phyloP scores from a whole-genome alignment of 345 rosid genomes.

The Erucastrum elatum region DNA sequence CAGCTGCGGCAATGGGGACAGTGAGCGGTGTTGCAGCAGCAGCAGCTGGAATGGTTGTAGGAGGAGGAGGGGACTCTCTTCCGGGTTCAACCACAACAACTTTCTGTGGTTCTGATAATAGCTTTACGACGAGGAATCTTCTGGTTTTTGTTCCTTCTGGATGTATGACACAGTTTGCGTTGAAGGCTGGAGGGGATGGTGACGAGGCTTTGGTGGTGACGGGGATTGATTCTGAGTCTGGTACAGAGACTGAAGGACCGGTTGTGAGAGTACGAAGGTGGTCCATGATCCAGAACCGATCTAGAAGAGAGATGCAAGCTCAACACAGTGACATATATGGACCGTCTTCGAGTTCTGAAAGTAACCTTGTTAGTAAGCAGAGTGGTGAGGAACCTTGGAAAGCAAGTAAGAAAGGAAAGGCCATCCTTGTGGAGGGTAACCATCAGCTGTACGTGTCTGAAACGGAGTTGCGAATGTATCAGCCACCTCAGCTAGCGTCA shows the following conservation, averaged over 20 bases:
- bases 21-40: slow-evolving; percentile 83
- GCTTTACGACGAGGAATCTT: slow-evolving; percentile 52
- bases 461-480: not conserved
- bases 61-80: slow-evolving; percentile 42
- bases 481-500: not conserved
- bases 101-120: slow-evolving; percentile 12
- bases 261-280: not conserved
- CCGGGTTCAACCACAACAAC: slow-evolving; percentile 39
- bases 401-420: not conserved
- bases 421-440: not conserved
- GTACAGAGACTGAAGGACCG: not conserved
- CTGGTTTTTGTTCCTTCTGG: slow-evolving; percentile 73
- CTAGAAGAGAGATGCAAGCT: not conserved
- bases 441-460: not conserved
- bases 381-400: not conserved
- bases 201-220: slow-evolving; percentile 36
- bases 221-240: not conserved
- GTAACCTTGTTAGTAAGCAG: not conserved
- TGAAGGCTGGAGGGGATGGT: slow-evolving; percentile 45
- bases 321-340: not conserved
- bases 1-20: slow-evolving; percentile 58
- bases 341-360: not conserved
- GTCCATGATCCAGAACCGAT: not conserved
- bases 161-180: slow-evolving; percentile 70
- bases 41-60: slow-evolving; percentile 65